Evolutionary conservation across 441 rosid genomes (phyloP).

Genomic region (Corymbia calophylla): DNA sequence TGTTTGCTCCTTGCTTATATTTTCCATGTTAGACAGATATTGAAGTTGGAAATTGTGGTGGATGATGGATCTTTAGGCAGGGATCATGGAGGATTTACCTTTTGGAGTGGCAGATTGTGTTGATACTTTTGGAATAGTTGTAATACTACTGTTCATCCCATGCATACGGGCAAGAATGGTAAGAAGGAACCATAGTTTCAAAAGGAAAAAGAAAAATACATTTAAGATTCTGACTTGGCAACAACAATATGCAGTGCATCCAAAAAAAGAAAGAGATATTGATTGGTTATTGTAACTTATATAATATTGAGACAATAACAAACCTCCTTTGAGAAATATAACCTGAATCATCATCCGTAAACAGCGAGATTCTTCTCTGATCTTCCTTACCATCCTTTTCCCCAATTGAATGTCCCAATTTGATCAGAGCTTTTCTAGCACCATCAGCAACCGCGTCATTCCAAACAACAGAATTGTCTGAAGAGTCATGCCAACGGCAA

Average conservation of each 20-base stretch:
- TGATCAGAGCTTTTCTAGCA: conserved; percentile 27
- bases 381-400: conserved; percentile 19
- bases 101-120: background rate
- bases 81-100: background rate
- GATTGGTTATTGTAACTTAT: background rate
- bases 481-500: conserved; percentile 24
- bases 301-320: conserved; percentile 9
- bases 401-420: conserved; percentile 17
- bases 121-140: background rate
- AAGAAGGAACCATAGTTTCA: conserved; percentile 75
- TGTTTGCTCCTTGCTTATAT: background rate
- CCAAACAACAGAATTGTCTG: conserved; percentile 33
- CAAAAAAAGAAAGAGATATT: background rate
- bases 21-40: background rate
- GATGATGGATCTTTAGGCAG: background rate
- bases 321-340: conserved; percentile 98
- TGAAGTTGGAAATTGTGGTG: background rate
- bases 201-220: background rate
- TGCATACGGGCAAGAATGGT: conserved; percentile 84
- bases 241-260: background rate
- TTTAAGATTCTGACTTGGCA: background rate
- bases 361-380: conserved; percentile 5
- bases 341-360: conserved; percentile 81
- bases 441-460: conserved; percentile 16
- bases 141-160: conserved; percentile 74